phyloP scores from a whole-genome alignment of 2,329 filamentous ascomycete genomes.

The Ophiocordyceps camponoti-leonardi region DNA sequence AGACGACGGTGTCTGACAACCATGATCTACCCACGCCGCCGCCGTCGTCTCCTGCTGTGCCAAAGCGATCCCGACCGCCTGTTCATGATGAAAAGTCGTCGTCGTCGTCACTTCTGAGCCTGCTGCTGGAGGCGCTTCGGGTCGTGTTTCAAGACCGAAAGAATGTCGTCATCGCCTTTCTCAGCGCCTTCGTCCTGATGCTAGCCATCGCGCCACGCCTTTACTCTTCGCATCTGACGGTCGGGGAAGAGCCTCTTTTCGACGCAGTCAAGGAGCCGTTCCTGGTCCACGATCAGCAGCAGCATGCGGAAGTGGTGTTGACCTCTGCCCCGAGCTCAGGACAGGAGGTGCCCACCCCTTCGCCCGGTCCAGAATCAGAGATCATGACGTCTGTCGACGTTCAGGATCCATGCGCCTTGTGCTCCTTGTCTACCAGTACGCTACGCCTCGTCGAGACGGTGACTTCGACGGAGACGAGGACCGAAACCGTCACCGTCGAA shows the following conservation, averaged over 20 bases:
- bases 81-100: constrained; percentile 22
- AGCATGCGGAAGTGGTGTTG: too few relatives aligned
- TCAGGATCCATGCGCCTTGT: constrained; percentile 8
- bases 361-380: not conserved
- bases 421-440: constrained; percentile 4
- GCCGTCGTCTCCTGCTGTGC: constrained; percentile 8
- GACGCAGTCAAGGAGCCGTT: not conserved
- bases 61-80: constrained; percentile 6
- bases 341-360: too few relatives aligned
- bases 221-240: not conserved
- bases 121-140: constrained; percentile 34
- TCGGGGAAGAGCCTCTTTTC: not conserved
- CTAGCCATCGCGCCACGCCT: constrained; percentile 18
- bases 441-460: constrained; percentile 12
- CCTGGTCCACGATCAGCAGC: too few relatives aligned
- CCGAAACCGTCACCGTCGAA: not conserved
- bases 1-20: constrained; percentile 16
- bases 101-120: constrained; percentile 33
- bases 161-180: constrained; percentile 38
- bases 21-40: constrained; percentile 6
- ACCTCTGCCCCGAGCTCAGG: too few relatives aligned
- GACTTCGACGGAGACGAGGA: not conserved
- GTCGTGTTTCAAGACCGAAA: constrained; percentile 39
- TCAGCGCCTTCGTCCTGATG: constrained; percentile 35
- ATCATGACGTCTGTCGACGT: not conserved